Conservation (phyloP, 2,329 filamentous ascomycete species). For the Camptophora hylomeconis region DNA sequence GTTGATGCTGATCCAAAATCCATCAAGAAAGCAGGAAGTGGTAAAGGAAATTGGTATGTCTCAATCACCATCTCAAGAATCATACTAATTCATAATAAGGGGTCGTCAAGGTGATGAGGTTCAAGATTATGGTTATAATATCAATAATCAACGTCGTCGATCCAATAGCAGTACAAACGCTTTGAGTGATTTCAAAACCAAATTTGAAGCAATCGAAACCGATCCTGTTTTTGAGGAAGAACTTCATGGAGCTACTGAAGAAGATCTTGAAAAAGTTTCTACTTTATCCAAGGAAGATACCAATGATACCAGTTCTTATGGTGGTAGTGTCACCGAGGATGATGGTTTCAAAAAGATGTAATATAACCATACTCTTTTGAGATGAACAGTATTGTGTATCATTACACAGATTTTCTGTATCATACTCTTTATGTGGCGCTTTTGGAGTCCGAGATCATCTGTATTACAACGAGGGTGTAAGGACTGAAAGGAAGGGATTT, state of each 20-base stretch:
- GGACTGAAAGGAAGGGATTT: too few relatives aligned
- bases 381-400: too few relatives aligned
- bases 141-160: constrained; percentile 75
- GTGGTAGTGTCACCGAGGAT: constrained; percentile 46
- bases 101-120: constrained; percentile 73
- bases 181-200: constrained; percentile 78
- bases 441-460: too few relatives aligned
- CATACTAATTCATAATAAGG: constrained; percentile 39
- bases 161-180: constrained; percentile 77
- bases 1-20: constrained; percentile 76
- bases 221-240: constrained; percentile 89
- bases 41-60: constrained; percentile 84
- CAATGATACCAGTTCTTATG: constrained; percentile 40
- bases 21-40: constrained; percentile 90
- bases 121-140: constrained; percentile 69
- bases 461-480: too few relatives aligned
- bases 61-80: constrained; percentile 3
- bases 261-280: constrained; percentile 37
- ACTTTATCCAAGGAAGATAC: constrained; percentile 36
- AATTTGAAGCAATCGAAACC: constrained; percentile 81
- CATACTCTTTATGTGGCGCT: too few relatives aligned
- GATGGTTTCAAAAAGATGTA: constrained; percentile 35
- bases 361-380: too few relatives aligned
- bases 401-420: too few relatives aligned
- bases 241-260: constrained; percentile 53